Percentiles rank a stretch among this genome's conserved stretches.
Evolutionary conservation across 2,329 filamentous ascomycete genomes (phyloP).

Genomic region (Neonectria hederae): DNA sequence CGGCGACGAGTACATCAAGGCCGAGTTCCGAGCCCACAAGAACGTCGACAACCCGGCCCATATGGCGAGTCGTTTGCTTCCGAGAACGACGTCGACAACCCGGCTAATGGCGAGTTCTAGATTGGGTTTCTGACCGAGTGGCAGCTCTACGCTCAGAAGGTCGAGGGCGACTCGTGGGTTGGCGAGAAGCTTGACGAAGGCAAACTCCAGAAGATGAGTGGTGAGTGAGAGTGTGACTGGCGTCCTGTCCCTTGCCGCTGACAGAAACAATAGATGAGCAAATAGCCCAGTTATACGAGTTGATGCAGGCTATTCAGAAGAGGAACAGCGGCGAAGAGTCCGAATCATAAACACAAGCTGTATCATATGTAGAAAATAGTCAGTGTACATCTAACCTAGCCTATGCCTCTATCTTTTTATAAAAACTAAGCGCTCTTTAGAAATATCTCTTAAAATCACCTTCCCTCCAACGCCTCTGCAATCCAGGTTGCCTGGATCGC

Average conservation of each 20-base stretch:
- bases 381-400: slow-evolving; percentile 26
- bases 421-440: background rate
- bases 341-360: slow-evolving; percentile 32
- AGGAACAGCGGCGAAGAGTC: slow-evolving; percentile 41
- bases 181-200: slow-evolving; percentile 83
- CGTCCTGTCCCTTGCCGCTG: slow-evolving; percentile 4
- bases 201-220: slow-evolving; percentile 94
- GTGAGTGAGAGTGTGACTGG: slow-evolving; percentile 58
- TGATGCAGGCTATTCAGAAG: slow-evolving; percentile 82
- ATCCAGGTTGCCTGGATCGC: slow-evolving; percentile 70
- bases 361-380: slow-evolving; percentile 26
- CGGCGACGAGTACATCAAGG: slow-evolving; percentile 92
- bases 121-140: slow-evolving; percentile 96
- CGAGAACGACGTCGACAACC: background rate
- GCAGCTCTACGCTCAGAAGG: slow-evolving; percentile 92
- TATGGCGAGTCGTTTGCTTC: slow-evolving; percentile 69
- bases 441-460: slow-evolving; percentile 29
- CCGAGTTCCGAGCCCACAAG: slow-evolving; percentile 87
- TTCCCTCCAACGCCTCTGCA: slow-evolving; percentile 55
- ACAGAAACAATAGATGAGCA: slow-evolving; percentile 76
- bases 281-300: slow-evolving; percentile 89
- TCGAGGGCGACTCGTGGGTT: slow-evolving; percentile 88
- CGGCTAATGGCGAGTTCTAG: slow-evolving; percentile 54
- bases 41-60: slow-evolving; percentile 90
- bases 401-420: slow-evolving; percentile 8